These are phyloP conservation scores for Wickerhamiella occidentalis DNA, from an alignment of 805 yeast genomes.

Conservation along the genomic window DNA sequence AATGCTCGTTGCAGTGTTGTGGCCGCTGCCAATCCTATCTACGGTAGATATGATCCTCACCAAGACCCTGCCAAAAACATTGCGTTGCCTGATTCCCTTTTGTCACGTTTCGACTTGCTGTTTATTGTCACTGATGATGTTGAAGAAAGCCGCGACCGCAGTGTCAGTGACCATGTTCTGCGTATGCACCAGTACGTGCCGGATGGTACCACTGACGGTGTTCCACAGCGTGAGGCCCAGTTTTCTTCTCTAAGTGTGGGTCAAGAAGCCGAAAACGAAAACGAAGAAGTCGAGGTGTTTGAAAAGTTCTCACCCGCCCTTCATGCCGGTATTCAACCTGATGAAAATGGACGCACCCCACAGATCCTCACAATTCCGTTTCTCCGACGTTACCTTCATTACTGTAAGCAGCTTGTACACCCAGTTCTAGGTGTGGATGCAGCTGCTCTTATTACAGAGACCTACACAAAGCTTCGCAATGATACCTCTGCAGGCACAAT, in stretches of 20 bases:
- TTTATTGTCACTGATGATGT: constrained; percentile 96
- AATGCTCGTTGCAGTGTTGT: constrained; percentile 94
- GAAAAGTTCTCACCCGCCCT: constrained; percentile 72
- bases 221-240: constrained; percentile 73
- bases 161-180: constrained; percentile 86
- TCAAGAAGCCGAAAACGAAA: constrained; percentile 38
- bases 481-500: constrained; percentile 37
- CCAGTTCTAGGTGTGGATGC: constrained; percentile 74
- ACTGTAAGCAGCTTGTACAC: constrained; percentile 75
- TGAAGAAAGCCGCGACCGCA: constrained; percentile 68
- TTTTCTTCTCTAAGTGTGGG: constrained; percentile 73
- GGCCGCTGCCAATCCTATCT: constrained; percentile 97
- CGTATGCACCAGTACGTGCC: constrained; percentile 86
- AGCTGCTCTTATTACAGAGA: constrained; percentile 63
- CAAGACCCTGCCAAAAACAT: constrained; percentile 94
- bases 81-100: constrained; percentile 89
- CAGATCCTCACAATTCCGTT: constrained; percentile 66
- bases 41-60: constrained; percentile 91
- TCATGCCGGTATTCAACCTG: constrained; percentile 60
- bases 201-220: constrained; percentile 82
- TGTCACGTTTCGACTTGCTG: constrained; percentile 91
- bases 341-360: constrained; percentile 29
- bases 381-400: constrained; percentile 82
- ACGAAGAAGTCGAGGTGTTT: constrained; percentile 38
- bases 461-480: constrained; percentile 73